A percentile compares a stretch with the other conserved stretches of the same genome.
Conservation (phyloP, 495 filamentous ascomycete species). For the Penicilliopsis zonata region DNA sequence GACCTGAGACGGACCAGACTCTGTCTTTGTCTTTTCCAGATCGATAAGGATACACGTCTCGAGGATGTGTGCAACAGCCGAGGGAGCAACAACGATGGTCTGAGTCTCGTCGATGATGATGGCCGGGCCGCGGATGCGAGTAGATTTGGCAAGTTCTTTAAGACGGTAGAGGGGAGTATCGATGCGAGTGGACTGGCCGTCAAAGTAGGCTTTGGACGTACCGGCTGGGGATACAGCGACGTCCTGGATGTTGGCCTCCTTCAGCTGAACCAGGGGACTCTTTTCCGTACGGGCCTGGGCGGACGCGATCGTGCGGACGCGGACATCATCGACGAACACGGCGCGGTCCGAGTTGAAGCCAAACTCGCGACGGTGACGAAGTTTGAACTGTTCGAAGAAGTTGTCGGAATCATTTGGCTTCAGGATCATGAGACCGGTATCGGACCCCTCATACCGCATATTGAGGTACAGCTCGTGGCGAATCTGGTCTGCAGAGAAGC, state of each 20-base stretch:
- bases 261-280: constrained; percentile 27
- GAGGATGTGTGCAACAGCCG: constrained; percentile 40
- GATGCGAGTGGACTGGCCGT: constrained; percentile 52
- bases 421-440: constrained; percentile 41
- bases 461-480: constrained; percentile 40
- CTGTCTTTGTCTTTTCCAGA: constrained; percentile 30
- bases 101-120: constrained; percentile 92
- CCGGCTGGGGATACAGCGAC: constrained; percentile 15
- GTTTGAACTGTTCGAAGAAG: constrained; percentile 31
- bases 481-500: constrained; percentile 27
- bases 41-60: constrained; percentile 40
- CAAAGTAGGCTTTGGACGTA: constrained; percentile 34
- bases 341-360: constrained; percentile 37
- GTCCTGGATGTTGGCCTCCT: constrained; percentile 18
- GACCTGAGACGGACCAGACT: constrained; percentile 56
- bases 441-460: constrained; percentile 40
- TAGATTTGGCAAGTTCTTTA: constrained; percentile 62
- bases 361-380: constrained; percentile 39
- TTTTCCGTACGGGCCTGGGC: constrained; percentile 28
- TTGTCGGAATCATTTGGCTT: constrained; percentile 25
- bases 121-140: constrained; percentile 71
- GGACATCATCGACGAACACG: constrained; percentile 41
- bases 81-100: constrained; percentile 85
- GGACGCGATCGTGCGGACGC: constrained; percentile 34
- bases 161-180: constrained; percentile 83